Conservation (phyloP, 2,329 filamentous ascomycete genomes). For the Verruconis gallopava region DNA sequence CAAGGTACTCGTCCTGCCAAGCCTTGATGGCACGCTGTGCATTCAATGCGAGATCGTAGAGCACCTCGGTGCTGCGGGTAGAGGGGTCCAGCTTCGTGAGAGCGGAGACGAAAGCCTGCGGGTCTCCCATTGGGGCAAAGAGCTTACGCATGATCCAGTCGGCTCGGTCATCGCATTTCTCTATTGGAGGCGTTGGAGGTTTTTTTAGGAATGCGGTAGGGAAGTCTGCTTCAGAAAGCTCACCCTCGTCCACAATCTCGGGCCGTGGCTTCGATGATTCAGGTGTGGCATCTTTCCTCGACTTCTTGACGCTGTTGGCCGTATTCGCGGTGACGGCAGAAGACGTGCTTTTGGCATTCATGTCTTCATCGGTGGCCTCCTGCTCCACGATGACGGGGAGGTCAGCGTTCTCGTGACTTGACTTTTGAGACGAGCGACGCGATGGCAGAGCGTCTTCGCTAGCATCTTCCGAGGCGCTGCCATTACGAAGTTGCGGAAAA, state of each 20-base stretch:
- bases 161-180: conserved; percentile 27
- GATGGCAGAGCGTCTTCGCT: not conserved
- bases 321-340: not conserved
- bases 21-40: conserved; percentile 37
- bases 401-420: not conserved
- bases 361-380: not conserved
- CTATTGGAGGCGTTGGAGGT: conserved; percentile 17
- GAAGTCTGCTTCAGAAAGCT: conserved; percentile 24
- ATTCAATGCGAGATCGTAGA: conserved; percentile 43
- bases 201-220: conserved; percentile 23
- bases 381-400: not conserved
- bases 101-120: conserved; percentile 28
- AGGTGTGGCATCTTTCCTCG: not conserved
- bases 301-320: not conserved
- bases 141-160: conserved; percentile 27
- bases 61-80: conserved; percentile 35
- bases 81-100: conserved; percentile 30
- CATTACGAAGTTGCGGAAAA: not conserved
- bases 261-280: not conserved
- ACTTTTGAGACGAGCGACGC: not conserved
- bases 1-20: conserved; percentile 47
- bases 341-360: not conserved
- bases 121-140: conserved; percentile 30
- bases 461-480: not conserved
- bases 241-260: conserved; percentile 20